Percentiles rank a stretch among this genome's conserved stretches.
These are phyloP conservation scores for Chlorella vulgaris DNA, from an alignment of 139 green algal genomes.

Conservation along the genomic window DNA sequence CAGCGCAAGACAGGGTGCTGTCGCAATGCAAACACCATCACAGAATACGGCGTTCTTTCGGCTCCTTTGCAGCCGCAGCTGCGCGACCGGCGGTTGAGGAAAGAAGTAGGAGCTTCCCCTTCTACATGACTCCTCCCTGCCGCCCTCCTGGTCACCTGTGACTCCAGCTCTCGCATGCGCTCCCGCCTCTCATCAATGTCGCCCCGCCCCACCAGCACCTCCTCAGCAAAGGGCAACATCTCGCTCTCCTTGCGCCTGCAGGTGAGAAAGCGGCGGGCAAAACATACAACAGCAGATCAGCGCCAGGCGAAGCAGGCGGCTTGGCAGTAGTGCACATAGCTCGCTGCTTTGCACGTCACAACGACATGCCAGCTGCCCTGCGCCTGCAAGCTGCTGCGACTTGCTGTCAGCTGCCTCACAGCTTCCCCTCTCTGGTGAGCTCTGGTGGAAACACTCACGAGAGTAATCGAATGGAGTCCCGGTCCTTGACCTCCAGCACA, in stretches of 20 bases:
- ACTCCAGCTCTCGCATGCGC: conserved; percentile 84
- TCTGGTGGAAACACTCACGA: too few species aligned
- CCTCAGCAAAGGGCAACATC: conserved; percentile 72
- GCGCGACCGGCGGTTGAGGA: too few species aligned
- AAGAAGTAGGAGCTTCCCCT: too few species aligned
- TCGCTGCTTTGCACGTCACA: too few species aligned
- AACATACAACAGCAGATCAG: neutral
- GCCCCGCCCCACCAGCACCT: conserved; percentile 86
- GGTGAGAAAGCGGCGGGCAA: neutral
- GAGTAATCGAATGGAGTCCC: conserved; percentile 2
- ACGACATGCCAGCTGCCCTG: too few species aligned
- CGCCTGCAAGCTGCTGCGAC: neutral
- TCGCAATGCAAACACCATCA: neutral
- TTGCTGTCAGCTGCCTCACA: neutral
- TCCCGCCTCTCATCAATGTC: conserved; percentile 87
- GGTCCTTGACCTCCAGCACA: conserved; percentile 78
- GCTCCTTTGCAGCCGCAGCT: too few species aligned
- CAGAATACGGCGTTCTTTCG: too few species aligned
- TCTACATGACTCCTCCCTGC: too few species aligned
- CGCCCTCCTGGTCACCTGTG: conserved; percentile 71
- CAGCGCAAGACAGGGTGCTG: too few species aligned
- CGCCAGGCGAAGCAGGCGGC: neutral
- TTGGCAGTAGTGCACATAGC: too few species aligned
- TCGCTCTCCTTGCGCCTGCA: conserved; percentile 55
- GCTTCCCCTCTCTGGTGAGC: too few species aligned